Evolutionary conservation across 2,329 filamentous ascomycete species (phyloP).

Genomic region (Teratosphaeria viscida): DNA sequence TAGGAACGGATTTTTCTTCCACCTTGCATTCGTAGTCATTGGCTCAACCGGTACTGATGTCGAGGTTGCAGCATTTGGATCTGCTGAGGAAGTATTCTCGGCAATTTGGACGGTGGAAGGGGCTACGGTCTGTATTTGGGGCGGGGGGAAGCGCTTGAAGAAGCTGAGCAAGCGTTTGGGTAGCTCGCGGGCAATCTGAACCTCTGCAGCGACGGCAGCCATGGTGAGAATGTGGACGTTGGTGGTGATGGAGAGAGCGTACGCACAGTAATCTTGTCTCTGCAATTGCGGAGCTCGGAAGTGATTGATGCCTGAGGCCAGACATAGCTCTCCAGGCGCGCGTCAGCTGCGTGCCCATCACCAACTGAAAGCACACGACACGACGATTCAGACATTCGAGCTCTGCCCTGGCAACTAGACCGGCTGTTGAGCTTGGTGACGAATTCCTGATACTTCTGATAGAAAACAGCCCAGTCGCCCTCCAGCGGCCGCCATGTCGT

Average conservation of each 20-base stretch:
- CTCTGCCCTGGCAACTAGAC: too few species aligned
- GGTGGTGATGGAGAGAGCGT: background rate
- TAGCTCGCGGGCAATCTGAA: constrained; percentile 51
- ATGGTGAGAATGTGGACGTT: constrained; percentile 7
- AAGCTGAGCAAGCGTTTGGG: constrained; percentile 73
- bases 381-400: too few species aligned
- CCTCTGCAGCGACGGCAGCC: constrained; percentile 18
- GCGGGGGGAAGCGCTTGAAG: constrained; percentile 78
- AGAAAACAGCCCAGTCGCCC: background rate
- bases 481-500: constrained; percentile 48
- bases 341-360: constrained; percentile 2
- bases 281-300: background rate
- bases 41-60: constrained; percentile 9
- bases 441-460: background rate
- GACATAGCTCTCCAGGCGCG: background rate
- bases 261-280: background rate
- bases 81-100: constrained; percentile 31
- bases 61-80: constrained; percentile 24
- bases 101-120: constrained; percentile 28
- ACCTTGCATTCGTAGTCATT: constrained; percentile 8
- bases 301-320: background rate
- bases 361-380: background rate
- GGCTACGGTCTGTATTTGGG: constrained; percentile 30
- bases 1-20: constrained; percentile 66
- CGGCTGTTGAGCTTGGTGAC: too few species aligned